phyloP scores from a whole-genome alignment of 1,284 basidiomycete species.

The Ceraceosorus bombacis region DNA sequence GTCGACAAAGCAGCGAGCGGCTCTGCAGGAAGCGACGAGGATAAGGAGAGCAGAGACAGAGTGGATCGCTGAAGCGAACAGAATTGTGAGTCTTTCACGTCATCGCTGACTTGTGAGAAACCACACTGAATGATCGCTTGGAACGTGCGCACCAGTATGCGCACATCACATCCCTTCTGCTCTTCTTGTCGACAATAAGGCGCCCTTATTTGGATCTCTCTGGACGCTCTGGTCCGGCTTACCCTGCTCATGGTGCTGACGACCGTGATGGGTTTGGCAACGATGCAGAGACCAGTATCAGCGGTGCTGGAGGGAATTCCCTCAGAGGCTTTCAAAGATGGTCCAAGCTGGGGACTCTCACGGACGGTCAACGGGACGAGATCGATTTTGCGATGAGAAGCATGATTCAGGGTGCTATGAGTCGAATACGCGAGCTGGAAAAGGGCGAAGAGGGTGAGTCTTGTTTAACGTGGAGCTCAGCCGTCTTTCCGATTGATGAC shows the following conservation, averaged over 20 bases:
- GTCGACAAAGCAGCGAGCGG: background rate
- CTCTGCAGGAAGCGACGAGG: background rate
- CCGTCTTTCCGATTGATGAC: background rate
- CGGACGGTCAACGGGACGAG: conserved; percentile 78
- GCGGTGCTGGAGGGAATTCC: background rate
- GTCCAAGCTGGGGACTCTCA: conserved; percentile 55
- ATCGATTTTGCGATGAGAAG: conserved; percentile 79
- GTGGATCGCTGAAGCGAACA: conserved; percentile 7
- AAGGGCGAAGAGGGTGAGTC: conserved; percentile 69
- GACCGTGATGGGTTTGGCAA: background rate
- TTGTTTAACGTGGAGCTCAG: background rate
- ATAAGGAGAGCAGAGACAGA: conserved; percentile 7
- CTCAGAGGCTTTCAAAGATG: background rate
- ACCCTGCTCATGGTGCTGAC: background rate
- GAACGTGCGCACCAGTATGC: background rate
- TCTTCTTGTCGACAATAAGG: background rate
- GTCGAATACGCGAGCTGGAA: conserved; percentile 77
- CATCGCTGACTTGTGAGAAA: background rate
- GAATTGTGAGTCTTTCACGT: conserved; percentile 8
- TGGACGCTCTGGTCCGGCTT: background rate
- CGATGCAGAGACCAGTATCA: background rate
- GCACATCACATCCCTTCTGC: background rate
- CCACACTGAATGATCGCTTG: background rate
- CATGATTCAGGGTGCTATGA: conserved; percentile 70
- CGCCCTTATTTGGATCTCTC: conserved; percentile 3